Evolutionary conservation across 2,329 filamentous ascomycete species (phyloP).

Genomic region (Celoporthe dispersa): DNA sequence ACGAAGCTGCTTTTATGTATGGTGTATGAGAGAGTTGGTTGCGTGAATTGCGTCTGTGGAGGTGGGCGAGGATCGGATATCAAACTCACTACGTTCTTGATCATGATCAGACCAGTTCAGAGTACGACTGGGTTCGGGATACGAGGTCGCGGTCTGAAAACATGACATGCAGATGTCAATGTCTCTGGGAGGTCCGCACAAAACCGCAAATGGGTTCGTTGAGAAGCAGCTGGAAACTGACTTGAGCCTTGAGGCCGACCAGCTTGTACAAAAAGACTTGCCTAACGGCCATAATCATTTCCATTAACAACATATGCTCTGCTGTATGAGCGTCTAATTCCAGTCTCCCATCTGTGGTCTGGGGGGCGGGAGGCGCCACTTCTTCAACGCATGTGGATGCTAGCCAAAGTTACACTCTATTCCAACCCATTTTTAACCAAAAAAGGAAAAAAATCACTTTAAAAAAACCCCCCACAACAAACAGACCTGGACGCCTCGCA

Average conservation of each 20-base stretch:
- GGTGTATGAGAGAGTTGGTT: background rate
- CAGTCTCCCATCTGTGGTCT: background rate
- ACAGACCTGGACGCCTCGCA: constrained; percentile 1
- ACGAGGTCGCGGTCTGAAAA: background rate
- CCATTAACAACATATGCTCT: background rate
- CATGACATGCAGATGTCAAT: background rate
- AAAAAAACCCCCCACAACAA: constrained; percentile 3
- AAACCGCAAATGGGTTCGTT: background rate
- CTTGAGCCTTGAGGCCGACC: background rate
- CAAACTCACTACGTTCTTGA: background rate
- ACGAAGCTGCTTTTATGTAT: background rate
- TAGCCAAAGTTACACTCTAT: background rate
- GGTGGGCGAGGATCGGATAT: background rate
- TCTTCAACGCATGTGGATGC: background rate
- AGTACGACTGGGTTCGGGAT: background rate
- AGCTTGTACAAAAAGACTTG: background rate
- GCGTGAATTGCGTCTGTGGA: background rate
- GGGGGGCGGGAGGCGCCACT: background rate
- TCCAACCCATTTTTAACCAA: background rate
- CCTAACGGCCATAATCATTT: background rate
- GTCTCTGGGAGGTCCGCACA: background rate
- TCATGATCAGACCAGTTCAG: background rate
- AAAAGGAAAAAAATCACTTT: too few species aligned
- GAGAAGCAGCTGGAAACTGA: background rate
- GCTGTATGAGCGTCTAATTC: background rate